Evolutionary conservation across 305 asterid species (phyloP).

Genomic region (Fraxinus xanthoxyloides): DNA sequence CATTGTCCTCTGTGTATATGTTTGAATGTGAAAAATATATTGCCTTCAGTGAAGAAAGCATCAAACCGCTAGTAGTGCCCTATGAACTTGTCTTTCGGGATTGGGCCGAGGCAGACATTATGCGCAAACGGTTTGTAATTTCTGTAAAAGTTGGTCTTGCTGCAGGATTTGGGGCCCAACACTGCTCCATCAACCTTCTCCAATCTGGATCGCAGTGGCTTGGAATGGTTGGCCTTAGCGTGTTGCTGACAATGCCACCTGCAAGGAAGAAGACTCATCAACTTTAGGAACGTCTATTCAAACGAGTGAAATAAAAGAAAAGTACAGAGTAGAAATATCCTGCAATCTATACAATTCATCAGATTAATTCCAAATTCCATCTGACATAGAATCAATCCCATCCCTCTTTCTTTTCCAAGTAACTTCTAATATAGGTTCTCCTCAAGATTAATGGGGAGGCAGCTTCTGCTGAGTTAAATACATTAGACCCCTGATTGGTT

Average conservation of each 20-base stretch:
- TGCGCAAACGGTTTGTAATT: conserved; percentile 59
- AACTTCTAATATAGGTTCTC: neutral
- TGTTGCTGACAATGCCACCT: conserved; percentile 84
- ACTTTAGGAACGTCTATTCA: neutral
- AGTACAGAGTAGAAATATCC: neutral
- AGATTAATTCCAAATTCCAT: neutral
- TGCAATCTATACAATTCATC: neutral
- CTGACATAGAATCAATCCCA: neutral
- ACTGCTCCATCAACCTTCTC: conserved; percentile 68
- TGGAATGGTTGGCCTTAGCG: conserved; percentile 73
- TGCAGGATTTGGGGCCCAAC: conserved; percentile 75
- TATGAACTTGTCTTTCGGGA: conserved; percentile 35
- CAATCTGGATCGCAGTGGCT: conserved; percentile 66
- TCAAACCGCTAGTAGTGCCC: conserved; percentile 9
- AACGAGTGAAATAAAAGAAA: neutral
- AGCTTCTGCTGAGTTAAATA: neutral
- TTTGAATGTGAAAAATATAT: conserved; percentile 29
- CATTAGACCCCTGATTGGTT: neutral
- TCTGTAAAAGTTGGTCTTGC: conserved; percentile 63
- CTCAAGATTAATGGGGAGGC: neutral
- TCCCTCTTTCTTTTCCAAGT: neutral
- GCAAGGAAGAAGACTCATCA: conserved; percentile 9
- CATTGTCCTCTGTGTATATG: conserved; percentile 22
- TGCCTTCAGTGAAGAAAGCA: conserved; percentile 23
- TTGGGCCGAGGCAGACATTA: conserved; percentile 52